These are phyloP conservation scores for Coemansia erecta DNA, from an alignment of 192 early-diverging fungal species.

Conservation along the genomic window DNA sequence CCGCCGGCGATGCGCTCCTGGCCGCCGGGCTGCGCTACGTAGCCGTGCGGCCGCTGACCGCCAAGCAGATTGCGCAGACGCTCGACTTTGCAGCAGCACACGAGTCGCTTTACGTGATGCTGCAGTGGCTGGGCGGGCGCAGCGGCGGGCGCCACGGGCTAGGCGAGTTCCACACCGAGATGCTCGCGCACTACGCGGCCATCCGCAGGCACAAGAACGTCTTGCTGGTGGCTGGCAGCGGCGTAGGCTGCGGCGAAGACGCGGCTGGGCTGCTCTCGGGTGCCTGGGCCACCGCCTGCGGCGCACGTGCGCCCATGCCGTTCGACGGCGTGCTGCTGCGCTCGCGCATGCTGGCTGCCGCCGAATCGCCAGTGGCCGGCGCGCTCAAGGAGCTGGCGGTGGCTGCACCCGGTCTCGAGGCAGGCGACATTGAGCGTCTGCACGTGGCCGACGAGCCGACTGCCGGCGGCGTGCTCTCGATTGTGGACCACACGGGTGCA, in stretches of 20 bases:
- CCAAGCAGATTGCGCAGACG: conserved; percentile 71
- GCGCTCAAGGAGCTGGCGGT: conserved; percentile 84
- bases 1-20: conserved; percentile 61
- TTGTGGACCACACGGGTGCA: conserved; percentile 80
- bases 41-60: conserved; percentile 80
- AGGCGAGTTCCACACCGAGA: conserved; percentile 88
- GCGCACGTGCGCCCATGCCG: conserved; percentile 84
- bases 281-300: conserved; percentile 76
- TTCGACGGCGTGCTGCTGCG: conserved; percentile 90
- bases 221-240: conserved; percentile 85
- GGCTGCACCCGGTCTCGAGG: conserved; percentile 71
- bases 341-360: conserved; percentile 87
- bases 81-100: conserved; percentile 77
- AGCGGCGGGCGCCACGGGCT: conserved; percentile 92
- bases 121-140: conserved; percentile 97
- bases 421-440: conserved; percentile 75
- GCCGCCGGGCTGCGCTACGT: conserved; percentile 76
- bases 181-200: conserved; percentile 80
- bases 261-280: conserved; percentile 87
- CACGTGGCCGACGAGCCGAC: conserved; percentile 66
- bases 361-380: conserved; percentile 69
- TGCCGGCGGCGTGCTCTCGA: conserved; percentile 83
- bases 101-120: conserved; percentile 73
- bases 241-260: conserved; percentile 83
- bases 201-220: conserved; percentile 82